These are phyloP conservation scores for Alternaria ventricosa DNA, from an alignment of 2,329 filamentous ascomycete genomes.

Conservation along the genomic window DNA sequence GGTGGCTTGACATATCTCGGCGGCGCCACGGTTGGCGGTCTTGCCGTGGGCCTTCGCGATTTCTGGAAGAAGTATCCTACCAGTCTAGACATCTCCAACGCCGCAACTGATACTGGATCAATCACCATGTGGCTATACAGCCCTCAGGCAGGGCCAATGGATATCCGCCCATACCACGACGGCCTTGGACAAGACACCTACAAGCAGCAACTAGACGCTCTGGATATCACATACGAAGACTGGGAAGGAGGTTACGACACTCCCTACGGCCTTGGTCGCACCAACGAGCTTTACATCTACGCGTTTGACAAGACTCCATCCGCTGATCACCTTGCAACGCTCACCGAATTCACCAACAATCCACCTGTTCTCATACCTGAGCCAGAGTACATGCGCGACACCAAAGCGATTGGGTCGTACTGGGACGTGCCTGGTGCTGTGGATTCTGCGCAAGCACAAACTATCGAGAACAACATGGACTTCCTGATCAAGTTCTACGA, in stretches of 20 bases:
- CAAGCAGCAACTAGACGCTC: conserved; percentile 63
- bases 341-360: conserved; percentile 57
- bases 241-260: conserved; percentile 63
- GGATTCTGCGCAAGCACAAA: conserved; percentile 29
- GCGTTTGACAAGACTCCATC: conserved; percentile 62
- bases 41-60: conserved; percentile 64
- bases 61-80: conserved; percentile 71
- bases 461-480: conserved; percentile 61
- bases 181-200: conserved; percentile 64
- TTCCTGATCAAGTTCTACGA: conserved; percentile 65
- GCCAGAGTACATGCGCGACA: conserved; percentile 58
- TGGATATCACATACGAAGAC: conserved; percentile 70
- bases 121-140: conserved; percentile 68
- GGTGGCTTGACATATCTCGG: conserved; percentile 66
- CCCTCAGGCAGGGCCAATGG: conserved; percentile 62
- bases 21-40: conserved; percentile 62
- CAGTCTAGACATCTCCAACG: conserved; percentile 62
- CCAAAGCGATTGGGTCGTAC: conserved; percentile 62
- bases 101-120: conserved; percentile 57
- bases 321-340: conserved; percentile 52
- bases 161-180: conserved; percentile 65
- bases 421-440: conserved; percentile 57
- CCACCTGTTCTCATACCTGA: conserved; percentile 61
- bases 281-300: conserved; percentile 63
- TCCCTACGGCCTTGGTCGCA: conserved; percentile 64